These are phyloP conservation scores for Avena atlantica DNA, from an alignment of 176 grass and related monocot species.

Conservation along the genomic window DNA sequence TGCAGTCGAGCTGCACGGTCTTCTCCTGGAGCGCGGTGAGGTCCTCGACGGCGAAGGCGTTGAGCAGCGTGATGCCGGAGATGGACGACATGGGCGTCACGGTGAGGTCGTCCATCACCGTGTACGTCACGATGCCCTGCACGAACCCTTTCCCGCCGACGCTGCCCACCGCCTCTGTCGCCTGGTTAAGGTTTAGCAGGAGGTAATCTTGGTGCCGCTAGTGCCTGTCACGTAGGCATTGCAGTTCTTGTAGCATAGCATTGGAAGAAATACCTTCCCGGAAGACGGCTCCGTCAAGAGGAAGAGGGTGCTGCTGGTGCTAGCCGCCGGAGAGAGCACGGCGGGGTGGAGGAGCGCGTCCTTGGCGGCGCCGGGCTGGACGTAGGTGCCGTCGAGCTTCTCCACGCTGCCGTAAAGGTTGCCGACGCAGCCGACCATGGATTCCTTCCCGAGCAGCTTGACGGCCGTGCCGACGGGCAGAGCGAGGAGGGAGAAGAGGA, in stretches of 20 bases:
- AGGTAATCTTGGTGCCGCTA: background rate
- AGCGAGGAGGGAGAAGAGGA: too few species aligned
- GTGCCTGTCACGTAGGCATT: background rate
- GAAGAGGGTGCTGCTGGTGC: background rate
- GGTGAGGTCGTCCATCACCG: slow-evolving; percentile 63
- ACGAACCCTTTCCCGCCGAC: slow-evolving; percentile 46
- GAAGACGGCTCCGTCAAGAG: background rate
- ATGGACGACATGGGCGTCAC: slow-evolving; percentile 63
- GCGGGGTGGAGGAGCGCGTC: too few species aligned
- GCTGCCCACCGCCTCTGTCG: background rate
- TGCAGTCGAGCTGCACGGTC: background rate
- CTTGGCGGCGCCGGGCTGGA: too few species aligned
- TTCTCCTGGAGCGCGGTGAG: slow-evolving; percentile 5
- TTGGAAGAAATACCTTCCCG: too few species aligned
- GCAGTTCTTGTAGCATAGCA: too few species aligned
- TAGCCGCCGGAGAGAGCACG: too few species aligned
- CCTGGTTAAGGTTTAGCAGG: background rate
- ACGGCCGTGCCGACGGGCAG: too few species aligned
- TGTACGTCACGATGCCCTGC: slow-evolving; percentile 51
- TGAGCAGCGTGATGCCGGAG: slow-evolving; percentile 60
- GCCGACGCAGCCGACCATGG: too few species aligned
- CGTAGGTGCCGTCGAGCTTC: too few species aligned
- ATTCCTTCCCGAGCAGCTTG: too few species aligned
- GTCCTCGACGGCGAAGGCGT: slow-evolving; percentile 57
- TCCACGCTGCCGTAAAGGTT: too few species aligned